Base-by-base conservation (phyloP, 306 rosid genomes). In the Vigna mungo region DNA sequence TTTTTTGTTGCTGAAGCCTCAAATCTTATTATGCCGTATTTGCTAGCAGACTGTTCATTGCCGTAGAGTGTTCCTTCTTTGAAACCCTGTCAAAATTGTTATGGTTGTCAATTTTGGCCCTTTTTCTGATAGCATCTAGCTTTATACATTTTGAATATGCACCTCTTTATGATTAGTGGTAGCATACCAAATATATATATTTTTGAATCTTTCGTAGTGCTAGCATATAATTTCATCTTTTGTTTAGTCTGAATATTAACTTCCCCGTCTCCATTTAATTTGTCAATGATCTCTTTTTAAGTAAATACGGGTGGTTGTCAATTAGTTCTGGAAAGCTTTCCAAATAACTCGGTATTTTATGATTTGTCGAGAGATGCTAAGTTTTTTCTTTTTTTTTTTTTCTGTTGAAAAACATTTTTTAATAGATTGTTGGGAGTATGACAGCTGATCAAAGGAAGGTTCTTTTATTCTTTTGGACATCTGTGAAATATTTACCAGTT, bases 401-500 rank as follows among this genome's bases (percentile, higher is more conserved):
- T 74, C 84, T 90, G 63, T 89, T 89, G 80, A 81, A 88, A 90
- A 89, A 68, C 68, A 47, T 25, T 56, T 63, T 30, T 34, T 6
- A 12, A 75, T 90, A 94, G 98, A 86, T 88, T 75, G 90, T 92
- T 41, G 91, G 86, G 75, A 87, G 74, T 25, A 92, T 94, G 98
- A 75, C 97, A 4, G 85, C 88, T 0, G 96, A 94, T 85, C 93
- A 90, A 82, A 89, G 88, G 82, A 87, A 86, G 88, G 80, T 88
- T 86, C 97, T 94, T 77, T 91, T 94, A 49, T 94, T 90, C 84
- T 92, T 94, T 74, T 92, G 98, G 98, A 94, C 97, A 0, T 90
- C 98, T 4, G 80, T 91, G 72, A 91, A 88, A 85, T 89, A 91
- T 85, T 90, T 91, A 82, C 98, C 97, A 9, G 92, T 86, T 17